Evolutionary conservation across 164 flowering plant genomes (phyloP).

Genomic region (Piper betle): DNA sequence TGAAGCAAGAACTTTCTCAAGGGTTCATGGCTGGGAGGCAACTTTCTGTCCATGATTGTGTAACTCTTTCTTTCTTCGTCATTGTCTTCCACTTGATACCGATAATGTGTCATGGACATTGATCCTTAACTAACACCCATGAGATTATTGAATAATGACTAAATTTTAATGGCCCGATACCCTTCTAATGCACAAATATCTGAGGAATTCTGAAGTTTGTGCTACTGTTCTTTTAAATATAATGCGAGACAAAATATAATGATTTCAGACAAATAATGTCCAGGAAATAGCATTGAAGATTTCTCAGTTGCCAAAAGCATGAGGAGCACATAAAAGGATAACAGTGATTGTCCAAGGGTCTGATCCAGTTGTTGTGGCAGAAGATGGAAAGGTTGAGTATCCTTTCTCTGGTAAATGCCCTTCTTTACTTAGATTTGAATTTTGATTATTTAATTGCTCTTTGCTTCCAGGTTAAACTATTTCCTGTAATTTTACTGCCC

Average conservation of each 20-base stretch:
- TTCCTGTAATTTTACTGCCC: conserved; percentile 73
- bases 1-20: conserved; percentile 79
- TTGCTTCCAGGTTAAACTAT: conserved; percentile 25
- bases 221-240: background rate
- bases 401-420: background rate
- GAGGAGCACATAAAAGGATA: conserved; percentile 71
- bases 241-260: background rate
- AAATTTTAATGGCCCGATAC: too few relatives aligned
- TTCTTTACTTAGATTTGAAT: background rate
- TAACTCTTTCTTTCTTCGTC: background rate
- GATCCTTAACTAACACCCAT: background rate
- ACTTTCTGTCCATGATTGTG: conserved; percentile 1
- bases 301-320: conserved; percentile 72
- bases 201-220: too few relatives aligned
- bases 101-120: background rate
- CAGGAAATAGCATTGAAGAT: conserved; percentile 87
- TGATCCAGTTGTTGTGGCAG: conserved; percentile 90
- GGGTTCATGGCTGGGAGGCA: conserved; percentile 97
- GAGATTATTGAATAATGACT: too few relatives aligned
- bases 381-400: conserved; percentile 50
- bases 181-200: too few relatives aligned
- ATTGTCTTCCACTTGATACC: background rate
- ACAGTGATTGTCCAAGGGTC: conserved; percentile 92
- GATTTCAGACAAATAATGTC: conserved; percentile 65
- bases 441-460: background rate